Conservation (phyloP, 1,139 yeast species). For the Meyerozyma elateridarum region DNA sequence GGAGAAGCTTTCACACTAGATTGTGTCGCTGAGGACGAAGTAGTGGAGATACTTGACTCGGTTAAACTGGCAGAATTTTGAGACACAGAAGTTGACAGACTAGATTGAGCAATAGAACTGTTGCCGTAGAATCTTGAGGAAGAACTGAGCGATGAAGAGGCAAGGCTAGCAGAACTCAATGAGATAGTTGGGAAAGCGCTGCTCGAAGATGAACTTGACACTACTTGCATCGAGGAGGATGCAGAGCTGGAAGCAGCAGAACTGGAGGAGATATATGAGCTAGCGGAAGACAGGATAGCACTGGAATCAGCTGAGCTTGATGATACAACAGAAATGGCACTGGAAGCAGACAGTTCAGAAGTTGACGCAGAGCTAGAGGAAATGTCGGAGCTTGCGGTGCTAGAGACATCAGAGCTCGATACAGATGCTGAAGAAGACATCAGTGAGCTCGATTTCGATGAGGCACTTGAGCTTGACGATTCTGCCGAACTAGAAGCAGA, state of each 20-base stretch:
- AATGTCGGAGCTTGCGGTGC: background rate
- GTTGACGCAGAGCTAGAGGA: conserved; percentile 3
- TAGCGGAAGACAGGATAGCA: no score
- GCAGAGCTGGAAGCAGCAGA: background rate
- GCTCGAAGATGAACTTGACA: background rate
- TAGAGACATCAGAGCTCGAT: background rate
- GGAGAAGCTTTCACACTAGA: background rate
- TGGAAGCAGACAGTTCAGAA: no score
- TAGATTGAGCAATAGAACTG: conserved; percentile 1
- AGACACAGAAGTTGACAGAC: background rate
- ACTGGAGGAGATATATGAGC: background rate
- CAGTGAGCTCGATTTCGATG: background rate
- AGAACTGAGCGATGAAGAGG: background rate
- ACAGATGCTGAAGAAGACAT: no score
- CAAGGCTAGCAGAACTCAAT: background rate
- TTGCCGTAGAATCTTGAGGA: background rate
- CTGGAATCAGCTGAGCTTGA: no score
- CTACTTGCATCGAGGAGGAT: background rate
- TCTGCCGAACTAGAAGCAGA: background rate
- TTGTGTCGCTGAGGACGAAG: background rate
- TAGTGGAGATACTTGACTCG: background rate
- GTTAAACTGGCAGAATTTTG: background rate
- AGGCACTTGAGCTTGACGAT: background rate
- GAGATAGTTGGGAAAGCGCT: background rate
- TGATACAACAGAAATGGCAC: no score